phyloP scores from a whole-genome alignment of 768 basidiomycete genomes.

The Trichaptum fuscoviolaceum region DNA sequence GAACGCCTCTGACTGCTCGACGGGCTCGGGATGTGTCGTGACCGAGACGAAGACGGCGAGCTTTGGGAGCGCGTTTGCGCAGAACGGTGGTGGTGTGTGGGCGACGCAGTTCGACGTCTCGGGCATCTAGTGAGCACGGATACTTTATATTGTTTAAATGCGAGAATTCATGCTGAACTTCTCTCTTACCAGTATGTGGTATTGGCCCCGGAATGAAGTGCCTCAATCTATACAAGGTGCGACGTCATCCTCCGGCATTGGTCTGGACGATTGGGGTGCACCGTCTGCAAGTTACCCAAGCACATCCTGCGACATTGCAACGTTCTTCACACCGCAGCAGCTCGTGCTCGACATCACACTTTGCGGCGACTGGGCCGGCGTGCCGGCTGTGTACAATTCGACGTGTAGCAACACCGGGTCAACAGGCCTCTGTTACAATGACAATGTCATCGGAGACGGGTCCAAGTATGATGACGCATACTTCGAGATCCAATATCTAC shows the following conservation, averaged over 20 bases:
- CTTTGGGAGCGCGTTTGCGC: slow-evolving; percentile 43
- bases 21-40: slow-evolving; percentile 41
- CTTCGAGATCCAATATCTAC: slow-evolving; percentile 65
- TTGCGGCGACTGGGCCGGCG: slow-evolving; percentile 51
- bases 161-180: slow-evolving; percentile 6
- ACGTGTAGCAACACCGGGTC: slow-evolving; percentile 35
- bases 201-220: slow-evolving; percentile 29
- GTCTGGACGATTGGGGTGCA: slow-evolving; percentile 38
- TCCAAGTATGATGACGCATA: slow-evolving; percentile 52
- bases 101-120: slow-evolving; percentile 63
- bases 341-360: slow-evolving; percentile 51
- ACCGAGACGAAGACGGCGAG: slow-evolving; percentile 37
- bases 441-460: slow-evolving; percentile 51
- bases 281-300: slow-evolving; percentile 41
- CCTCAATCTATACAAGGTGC: slow-evolving; percentile 30
- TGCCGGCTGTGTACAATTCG: slow-evolving; percentile 33
- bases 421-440: slow-evolving; percentile 44
- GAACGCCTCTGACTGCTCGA: slow-evolving; percentile 25
- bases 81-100: slow-evolving; percentile 59
- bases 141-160: background rate
- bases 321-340: slow-evolving; percentile 43
- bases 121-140: slow-evolving; percentile 40
- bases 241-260: slow-evolving; percentile 28
- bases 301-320: slow-evolving; percentile 36
- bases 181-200: background rate